phyloP scores from a whole-genome alignment of 2,329 filamentous ascomycete species.

The Arthrobotrys megalospora region DNA sequence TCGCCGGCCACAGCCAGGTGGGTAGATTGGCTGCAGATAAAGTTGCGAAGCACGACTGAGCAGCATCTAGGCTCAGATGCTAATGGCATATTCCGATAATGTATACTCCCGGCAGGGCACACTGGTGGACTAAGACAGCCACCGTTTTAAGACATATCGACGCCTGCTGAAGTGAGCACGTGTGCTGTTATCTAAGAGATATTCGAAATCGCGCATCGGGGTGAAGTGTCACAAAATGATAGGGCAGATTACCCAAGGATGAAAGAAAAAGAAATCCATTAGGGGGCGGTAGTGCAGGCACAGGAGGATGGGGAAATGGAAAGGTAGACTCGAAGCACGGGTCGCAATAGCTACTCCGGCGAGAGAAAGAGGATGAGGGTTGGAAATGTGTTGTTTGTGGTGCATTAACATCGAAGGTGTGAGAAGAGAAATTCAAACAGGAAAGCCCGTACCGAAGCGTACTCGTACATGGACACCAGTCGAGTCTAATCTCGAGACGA shows the following conservation, averaged over 20 bases:
- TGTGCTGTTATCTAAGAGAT: conserved; percentile 29
- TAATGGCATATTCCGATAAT: background rate
- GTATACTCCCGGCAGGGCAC: background rate
- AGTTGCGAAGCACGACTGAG: background rate
- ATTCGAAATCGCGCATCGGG: conserved; percentile 33
- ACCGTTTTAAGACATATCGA: background rate
- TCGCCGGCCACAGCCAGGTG: background rate
- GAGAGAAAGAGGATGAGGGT: background rate
- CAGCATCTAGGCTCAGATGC: background rate
- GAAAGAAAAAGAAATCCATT: conserved; percentile 6
- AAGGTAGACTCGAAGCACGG: background rate
- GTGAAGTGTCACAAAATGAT: conserved; percentile 33
- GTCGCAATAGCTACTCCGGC: background rate
- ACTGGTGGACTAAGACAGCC: background rate
- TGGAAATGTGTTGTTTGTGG: conserved; percentile 55
- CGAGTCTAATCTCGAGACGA: too few species aligned
- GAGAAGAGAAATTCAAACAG: too few species aligned
- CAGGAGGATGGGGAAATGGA: background rate
- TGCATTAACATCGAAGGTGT: conserved; percentile 24
- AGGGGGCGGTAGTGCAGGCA: background rate
- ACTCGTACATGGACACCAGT: too few species aligned
- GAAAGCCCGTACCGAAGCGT: conserved; percentile 3
- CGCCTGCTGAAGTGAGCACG: conserved; percentile 1
- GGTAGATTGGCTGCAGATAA: too few species aligned
- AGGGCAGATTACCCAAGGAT: conserved; percentile 9